A percentile compares a stretch with the other conserved stretches of the same genome.
These are phyloP conservation scores for Globisporangium spiculum DNA, from an alignment of 352 stramenopile species.

Conservation along the genomic window DNA sequence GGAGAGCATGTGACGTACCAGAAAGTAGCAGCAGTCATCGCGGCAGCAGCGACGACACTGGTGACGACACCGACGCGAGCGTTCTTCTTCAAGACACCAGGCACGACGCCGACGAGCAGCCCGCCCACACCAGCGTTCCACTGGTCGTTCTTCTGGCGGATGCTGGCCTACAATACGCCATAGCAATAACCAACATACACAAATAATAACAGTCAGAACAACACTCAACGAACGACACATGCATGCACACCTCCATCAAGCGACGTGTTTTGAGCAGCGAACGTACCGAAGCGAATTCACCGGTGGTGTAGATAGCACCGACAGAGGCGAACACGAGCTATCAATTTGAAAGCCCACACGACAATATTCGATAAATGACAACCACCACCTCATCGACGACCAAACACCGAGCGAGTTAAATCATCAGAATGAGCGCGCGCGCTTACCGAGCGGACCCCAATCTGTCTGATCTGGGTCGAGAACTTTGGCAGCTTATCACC, in stretches of 20 bases:
- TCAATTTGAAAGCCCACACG: background rate
- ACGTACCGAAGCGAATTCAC: slow-evolving; percentile 52
- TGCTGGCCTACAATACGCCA: slow-evolving; percentile 25
- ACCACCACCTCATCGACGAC: background rate
- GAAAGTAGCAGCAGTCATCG: slow-evolving; percentile 58
- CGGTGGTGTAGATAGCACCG: slow-evolving; percentile 60
- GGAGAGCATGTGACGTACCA: slow-evolving; percentile 39
- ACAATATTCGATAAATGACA: background rate
- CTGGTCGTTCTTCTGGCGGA: slow-evolving; percentile 70
- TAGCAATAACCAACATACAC: background rate
- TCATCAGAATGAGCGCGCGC: background rate
- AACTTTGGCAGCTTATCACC: slow-evolving; percentile 82
- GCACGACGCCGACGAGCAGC: slow-evolving; percentile 60
- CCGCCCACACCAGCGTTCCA: slow-evolving; percentile 72
- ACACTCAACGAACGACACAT: background rate
- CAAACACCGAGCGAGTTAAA: background rate
- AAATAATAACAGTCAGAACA: background rate
- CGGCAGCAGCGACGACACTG: slow-evolving; percentile 37
- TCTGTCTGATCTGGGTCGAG: slow-evolving; percentile 69
- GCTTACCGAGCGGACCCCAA: slow-evolving; percentile 72
- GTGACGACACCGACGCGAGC: slow-evolving; percentile 53
- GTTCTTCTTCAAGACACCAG: slow-evolving; percentile 76
- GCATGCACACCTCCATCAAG: background rate
- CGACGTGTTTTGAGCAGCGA: background rate
- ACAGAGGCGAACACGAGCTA: slow-evolving; percentile 75